A percentile compares a stretch with the other conserved stretches of the same genome.
Conservation (phyloP, 768 basidiomycete species). For the Amanita polypyramis region DNA sequence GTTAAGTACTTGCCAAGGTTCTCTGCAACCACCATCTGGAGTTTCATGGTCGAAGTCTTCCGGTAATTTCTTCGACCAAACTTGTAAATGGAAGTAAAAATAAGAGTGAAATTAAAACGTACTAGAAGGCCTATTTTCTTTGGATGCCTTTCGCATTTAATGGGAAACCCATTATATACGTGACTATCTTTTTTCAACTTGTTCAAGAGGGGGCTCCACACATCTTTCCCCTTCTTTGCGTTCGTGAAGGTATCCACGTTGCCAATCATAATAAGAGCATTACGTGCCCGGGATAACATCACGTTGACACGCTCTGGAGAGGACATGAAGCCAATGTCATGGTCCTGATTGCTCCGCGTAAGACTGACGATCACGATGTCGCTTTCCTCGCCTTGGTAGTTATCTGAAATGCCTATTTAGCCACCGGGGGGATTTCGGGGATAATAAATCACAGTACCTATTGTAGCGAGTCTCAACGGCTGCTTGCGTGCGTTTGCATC, state of each 20-base stretch:
- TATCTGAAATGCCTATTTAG: slow-evolving; percentile 31
- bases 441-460: slow-evolving; percentile 29
- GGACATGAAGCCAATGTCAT: slow-evolving; percentile 64
- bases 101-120: not conserved
- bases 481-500: slow-evolving; percentile 31
- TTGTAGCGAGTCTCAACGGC: slow-evolving; percentile 49
- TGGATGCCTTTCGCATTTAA: slow-evolving; percentile 47
- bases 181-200: slow-evolving; percentile 31
- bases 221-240: slow-evolving; percentile 35
- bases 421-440: not conserved
- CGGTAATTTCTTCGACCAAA: slow-evolving; percentile 13
- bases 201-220: slow-evolving; percentile 43
- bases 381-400: slow-evolving; percentile 70
- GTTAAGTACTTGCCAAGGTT: slow-evolving; percentile 40
- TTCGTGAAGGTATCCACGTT: slow-evolving; percentile 48
- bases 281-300: slow-evolving; percentile 55
- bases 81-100: not conserved
- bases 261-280: slow-evolving; percentile 57
- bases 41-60: slow-evolving; percentile 38
- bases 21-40: slow-evolving; percentile 55
- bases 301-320: slow-evolving; percentile 64
- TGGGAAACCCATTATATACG: slow-evolving; percentile 50
- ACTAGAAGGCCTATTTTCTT: slow-evolving; percentile 26
- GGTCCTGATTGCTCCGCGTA: slow-evolving; percentile 43
- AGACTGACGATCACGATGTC: slow-evolving; percentile 55